Evolutionary conservation across 2,329 filamentous ascomycete genomes (phyloP), one percentile per base, ranked within the genome.

Genomic region (Ceratocystis alfenasii): DNA sequence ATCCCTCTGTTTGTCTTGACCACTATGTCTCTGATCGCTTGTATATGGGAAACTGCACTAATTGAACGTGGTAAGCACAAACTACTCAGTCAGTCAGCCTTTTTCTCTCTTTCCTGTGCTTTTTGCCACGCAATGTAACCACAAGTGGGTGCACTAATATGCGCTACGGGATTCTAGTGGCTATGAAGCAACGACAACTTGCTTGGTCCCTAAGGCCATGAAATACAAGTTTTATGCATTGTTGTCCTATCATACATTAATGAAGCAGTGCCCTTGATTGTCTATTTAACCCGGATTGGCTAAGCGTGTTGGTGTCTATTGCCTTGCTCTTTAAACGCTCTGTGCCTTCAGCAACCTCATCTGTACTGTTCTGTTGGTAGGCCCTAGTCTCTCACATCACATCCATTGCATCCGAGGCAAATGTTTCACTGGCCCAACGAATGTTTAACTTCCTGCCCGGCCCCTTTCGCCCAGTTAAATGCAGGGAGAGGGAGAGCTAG

Each of bases 161-260:
- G 30, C 55, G 30, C 55, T 3, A 33, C 55, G 28, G 55, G 17
- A 59, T 33, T 59, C 55, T 33, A 59, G 30, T 59, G 55, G 55
- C 55, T 20, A 30, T 33, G 25, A 59, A 59, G 33, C 15, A 15
- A 36, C 55, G 12, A 59, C 48, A 15, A 33, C 55, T 33, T 5
- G n/a, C 55, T 59, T 59, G 33, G 55, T 59, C 55, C 8, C 28
- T 8, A 33, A 36, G 20, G 28, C 30, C 17, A 59, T 36, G 7
- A 36, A 59, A 59, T 59, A n/a, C 12, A 4, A 59, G 28, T 36
- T 59, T 36, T 30, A 36, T 59, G 25, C 55, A 59, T 59, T 59
- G 15, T 30, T 25, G 28, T n/a, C n/a, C 53, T 17, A 57, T 57
- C 22, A 30, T 15, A 20, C n/a, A 8, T 25, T 22, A 1, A 12